These are phyloP conservation scores for Solanum gandarillasii DNA, from an alignment of 257 asterid species.

Conservation along the genomic window DNA sequence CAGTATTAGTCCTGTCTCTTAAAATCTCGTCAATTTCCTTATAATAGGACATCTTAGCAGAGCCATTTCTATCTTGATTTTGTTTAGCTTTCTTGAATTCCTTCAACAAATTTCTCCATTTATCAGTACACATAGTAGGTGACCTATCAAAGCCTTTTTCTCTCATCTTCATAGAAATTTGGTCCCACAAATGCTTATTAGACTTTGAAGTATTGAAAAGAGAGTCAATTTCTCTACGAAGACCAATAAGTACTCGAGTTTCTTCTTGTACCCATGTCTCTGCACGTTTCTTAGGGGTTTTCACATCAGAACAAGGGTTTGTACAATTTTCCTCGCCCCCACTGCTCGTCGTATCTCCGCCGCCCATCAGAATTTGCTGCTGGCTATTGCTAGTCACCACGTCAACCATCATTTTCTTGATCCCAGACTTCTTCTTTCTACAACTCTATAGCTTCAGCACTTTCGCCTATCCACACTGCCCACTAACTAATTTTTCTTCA, in stretches of 20 bases:
- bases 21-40: slow-evolving; percentile 73
- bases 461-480: background rate
- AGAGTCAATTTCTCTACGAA: slow-evolving; percentile 60
- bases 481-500: background rate
- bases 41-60: slow-evolving; percentile 48
- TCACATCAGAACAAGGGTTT: slow-evolving; percentile 29
- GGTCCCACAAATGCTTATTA: slow-evolving; percentile 82
- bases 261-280: slow-evolving; percentile 92
- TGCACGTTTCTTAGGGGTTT: slow-evolving; percentile 53
- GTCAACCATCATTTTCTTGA: slow-evolving; percentile 30
- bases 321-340: slow-evolving; percentile 30
- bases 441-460: slow-evolving; percentile 2
- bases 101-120: slow-evolving; percentile 88
- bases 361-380: slow-evolving; percentile 18
- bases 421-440: slow-evolving; percentile 5
- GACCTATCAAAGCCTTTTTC: slow-evolving; percentile 86
- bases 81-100: slow-evolving; percentile 80
- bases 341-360: slow-evolving; percentile 10
- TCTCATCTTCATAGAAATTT: slow-evolving; percentile 78
- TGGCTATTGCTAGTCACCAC: slow-evolving; percentile 7
- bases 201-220: slow-evolving; percentile 79
- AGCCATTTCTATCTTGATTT: slow-evolving; percentile 38
- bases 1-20: slow-evolving; percentile 41
- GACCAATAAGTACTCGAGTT: slow-evolving; percentile 50
- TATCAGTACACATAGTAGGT: slow-evolving; percentile 89